Percentiles rank a stretch among this genome's conserved stretches.
These are phyloP conservation scores for Filobasidium floriforme DNA, from an alignment of 768 basidiomycete species.

Conservation along the genomic window DNA sequence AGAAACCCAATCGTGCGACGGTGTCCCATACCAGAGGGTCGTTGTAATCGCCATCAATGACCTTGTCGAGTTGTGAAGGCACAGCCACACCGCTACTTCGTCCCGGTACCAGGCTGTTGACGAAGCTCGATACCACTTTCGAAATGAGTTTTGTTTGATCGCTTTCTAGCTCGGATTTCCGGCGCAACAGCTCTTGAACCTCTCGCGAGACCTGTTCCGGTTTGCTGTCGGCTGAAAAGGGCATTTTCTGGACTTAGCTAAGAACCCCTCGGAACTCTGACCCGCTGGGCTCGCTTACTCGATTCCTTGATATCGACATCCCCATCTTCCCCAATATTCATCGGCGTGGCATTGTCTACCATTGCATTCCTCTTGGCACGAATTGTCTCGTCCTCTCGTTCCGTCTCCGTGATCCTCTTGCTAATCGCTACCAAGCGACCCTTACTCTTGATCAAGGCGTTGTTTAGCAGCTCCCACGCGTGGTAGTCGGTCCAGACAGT, in stretches of 20 bases:
- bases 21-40: constrained; percentile 16
- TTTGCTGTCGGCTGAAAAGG: background rate
- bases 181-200: background rate
- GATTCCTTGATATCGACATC: background rate
- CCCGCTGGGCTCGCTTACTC: too few species aligned
- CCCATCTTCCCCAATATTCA: constrained; percentile 31
- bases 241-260: constrained; percentile 1
- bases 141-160: constrained; percentile 14
- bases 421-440: constrained; percentile 74
- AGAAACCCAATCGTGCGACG: constrained; percentile 38
- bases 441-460: constrained; percentile 80
- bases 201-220: background rate
- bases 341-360: constrained; percentile 29
- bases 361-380: constrained; percentile 51
- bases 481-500: constrained; percentile 51
- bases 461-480: constrained; percentile 72
- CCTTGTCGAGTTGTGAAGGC: constrained; percentile 11
- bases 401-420: constrained; percentile 62
- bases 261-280: background rate
- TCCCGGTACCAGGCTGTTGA: constrained; percentile 17
- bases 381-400: constrained; percentile 83
- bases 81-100: constrained; percentile 7
- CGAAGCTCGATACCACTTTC: constrained; percentile 11
- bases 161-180: background rate
- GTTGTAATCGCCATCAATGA: background rate